Evolutionary conservation across 345 rosid species (phyloP).

Genomic region (Microcos paniculata): DNA sequence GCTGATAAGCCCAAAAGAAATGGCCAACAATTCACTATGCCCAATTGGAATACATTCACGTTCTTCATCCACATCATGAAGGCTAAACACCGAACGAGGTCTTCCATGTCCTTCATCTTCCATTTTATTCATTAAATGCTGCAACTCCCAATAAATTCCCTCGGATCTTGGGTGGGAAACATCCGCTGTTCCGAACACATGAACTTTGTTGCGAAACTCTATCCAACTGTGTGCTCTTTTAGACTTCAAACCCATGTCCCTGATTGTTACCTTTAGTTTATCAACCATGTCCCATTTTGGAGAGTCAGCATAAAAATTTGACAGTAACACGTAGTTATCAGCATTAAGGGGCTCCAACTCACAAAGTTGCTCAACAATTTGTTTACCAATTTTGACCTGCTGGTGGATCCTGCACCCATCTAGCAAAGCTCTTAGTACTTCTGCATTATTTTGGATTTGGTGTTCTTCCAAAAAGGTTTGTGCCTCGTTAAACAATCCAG

Average conservation of each 20-base stretch:
- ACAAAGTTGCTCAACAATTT: conserved; percentile 40
- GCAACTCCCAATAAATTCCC: conserved; percentile 40
- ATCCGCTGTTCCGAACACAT: conserved; percentile 53
- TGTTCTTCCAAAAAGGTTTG: conserved; percentile 34
- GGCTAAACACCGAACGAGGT: conserved; percentile 23
- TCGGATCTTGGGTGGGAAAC: conserved; percentile 53
- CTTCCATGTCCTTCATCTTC: conserved; percentile 12
- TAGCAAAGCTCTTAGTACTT: conserved; percentile 40
- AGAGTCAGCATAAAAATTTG: conserved; percentile 40
- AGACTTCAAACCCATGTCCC: conserved; percentile 49
- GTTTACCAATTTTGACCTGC: conserved; percentile 34
- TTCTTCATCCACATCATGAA: conserved; percentile 50
- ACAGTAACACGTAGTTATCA: conserved; percentile 43
- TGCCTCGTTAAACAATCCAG: conserved; percentile 46
- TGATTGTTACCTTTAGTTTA: conserved; percentile 29
- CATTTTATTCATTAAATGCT: conserved; percentile 35
- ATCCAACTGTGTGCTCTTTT: conserved; percentile 53
- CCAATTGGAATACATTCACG: conserved; percentile 41
- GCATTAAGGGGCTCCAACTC: conserved; percentile 49
- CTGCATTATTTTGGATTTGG: conserved; percentile 34
- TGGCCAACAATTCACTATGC: conserved; percentile 59
- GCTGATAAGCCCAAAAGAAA: conserved; percentile 52
- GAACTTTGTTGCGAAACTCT: conserved; percentile 52
- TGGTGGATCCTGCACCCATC: conserved; percentile 50
- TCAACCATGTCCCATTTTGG: conserved; percentile 40